Conservation (phyloP, 2,329 filamentous ascomycete genomes). For the Talaromyces piceae region DNA sequence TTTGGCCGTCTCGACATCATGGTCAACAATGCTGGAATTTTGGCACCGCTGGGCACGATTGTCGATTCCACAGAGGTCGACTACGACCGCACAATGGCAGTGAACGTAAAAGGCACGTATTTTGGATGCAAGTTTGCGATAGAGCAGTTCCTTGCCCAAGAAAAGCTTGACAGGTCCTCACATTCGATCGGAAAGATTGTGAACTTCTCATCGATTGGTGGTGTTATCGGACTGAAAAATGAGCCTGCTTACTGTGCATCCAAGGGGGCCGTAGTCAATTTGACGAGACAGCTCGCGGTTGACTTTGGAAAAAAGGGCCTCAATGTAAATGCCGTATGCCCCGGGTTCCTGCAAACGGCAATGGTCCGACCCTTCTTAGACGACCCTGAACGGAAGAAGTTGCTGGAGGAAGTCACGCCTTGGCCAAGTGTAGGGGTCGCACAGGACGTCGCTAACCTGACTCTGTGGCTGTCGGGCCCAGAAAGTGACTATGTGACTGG, state of each 20-base stretch:
- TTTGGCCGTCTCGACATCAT: constrained; percentile 76
- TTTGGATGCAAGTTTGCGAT: constrained; percentile 17
- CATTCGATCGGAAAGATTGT: neutral
- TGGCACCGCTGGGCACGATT: constrained; percentile 35
- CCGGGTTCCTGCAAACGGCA: neutral
- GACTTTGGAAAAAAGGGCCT: neutral
- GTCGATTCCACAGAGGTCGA: constrained; percentile 27
- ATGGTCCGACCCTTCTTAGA: neutral
- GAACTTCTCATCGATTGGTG: neutral
- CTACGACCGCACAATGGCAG: constrained; percentile 40
- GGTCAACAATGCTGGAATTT: constrained; percentile 96
- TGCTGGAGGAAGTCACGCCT: neutral
- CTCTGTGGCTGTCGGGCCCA: neutral
- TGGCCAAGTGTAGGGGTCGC: neutral
- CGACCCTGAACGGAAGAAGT: neutral
- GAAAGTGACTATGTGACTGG: neutral
- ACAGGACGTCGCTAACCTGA: neutral
- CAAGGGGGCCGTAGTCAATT: neutral
- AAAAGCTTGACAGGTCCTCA: neutral
- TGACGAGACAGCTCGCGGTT: neutral
- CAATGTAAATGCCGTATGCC: neutral
- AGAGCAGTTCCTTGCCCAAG: neutral
- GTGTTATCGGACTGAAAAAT: neutral
- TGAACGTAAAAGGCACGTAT: constrained; percentile 45
- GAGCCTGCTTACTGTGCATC: neutral